Evolutionary conservation across 352 stramenopile genomes (phyloP).

Genomic region (Pythium inflatum): DNA sequence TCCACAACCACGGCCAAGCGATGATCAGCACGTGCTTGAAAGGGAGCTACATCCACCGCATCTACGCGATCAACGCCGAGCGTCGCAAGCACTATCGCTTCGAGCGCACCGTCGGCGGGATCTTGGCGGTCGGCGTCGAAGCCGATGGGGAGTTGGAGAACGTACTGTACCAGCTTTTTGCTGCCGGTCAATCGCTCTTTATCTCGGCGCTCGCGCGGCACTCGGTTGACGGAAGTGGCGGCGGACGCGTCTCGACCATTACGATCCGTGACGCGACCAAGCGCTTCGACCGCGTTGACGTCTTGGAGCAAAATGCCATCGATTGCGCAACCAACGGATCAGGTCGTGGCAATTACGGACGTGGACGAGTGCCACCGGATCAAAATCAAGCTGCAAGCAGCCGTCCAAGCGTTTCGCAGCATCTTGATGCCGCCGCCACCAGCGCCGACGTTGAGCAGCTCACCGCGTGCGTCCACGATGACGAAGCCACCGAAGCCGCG

Average conservation of each 20-base stretch:
- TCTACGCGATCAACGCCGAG: constrained; percentile 2
- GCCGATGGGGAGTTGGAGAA: constrained; percentile 3
- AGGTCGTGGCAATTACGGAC: neutral
- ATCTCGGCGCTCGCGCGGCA: constrained; percentile 12
- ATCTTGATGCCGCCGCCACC: neutral
- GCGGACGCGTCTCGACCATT: constrained; percentile 6
- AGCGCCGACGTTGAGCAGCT: neutral
- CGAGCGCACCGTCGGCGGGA: neutral
- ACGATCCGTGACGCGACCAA: constrained; percentile 13
- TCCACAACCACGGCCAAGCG: constrained; percentile 20
- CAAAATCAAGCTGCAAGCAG: neutral
- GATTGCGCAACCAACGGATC: neutral
- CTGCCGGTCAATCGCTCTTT: constrained; percentile 14
- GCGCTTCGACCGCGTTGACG: neutral
- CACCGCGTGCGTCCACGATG: neutral
- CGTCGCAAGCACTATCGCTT: constrained; percentile 2
- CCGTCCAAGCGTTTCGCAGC: neutral
- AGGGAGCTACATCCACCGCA: constrained; percentile 12
- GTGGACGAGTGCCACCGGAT: neutral
- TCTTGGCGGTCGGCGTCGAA: neutral
- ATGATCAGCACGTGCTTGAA: constrained; percentile 18
- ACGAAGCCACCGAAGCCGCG: neutral
- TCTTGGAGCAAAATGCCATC: neutral
- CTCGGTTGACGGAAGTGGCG: neutral
- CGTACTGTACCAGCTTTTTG: constrained; percentile 11